Conservation (phyloP, 2,329 filamentous ascomycete genomes). For the Fusarium begoniae region DNA sequence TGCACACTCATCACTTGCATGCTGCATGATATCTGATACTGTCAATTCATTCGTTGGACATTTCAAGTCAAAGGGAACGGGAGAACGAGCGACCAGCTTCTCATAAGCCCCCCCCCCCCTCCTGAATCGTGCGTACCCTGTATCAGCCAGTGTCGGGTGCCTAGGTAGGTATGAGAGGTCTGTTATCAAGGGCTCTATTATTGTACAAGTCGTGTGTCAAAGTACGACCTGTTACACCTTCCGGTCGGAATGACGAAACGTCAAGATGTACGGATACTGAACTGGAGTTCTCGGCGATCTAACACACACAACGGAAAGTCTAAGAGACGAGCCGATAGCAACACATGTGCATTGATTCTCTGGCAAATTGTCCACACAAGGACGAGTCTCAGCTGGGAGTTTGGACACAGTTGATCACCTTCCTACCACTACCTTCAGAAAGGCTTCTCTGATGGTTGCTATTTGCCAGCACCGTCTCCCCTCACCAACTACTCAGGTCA, state of each 20-base stretch:
- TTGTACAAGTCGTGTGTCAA: neutral
- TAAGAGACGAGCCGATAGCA: neutral
- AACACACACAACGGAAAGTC: neutral
- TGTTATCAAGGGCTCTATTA: slow-evolving; percentile 2
- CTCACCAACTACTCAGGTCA: neutral
- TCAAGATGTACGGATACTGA: neutral
- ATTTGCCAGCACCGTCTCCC: neutral
- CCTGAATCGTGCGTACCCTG: slow-evolving; percentile 1
- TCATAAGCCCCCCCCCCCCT: neutral
- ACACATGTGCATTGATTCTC: neutral
- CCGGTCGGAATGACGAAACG: neutral
- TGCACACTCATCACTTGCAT: slow-evolving; percentile 16
- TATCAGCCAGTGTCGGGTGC: neutral
- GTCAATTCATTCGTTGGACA: neutral
- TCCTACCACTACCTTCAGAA: neutral
- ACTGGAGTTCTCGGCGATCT: neutral
- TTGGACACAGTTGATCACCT: neutral
- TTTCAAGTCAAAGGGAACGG: neutral
- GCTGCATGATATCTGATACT: slow-evolving; percentile 9
- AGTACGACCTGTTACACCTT: slow-evolving; percentile 4
- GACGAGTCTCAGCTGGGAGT: neutral
- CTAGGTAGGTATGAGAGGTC: neutral
- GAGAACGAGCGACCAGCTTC: neutral
- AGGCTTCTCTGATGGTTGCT: neutral
- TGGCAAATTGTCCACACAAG: neutral